phyloP scores from a whole-genome alignment of 345 rosid genomes.

The Populus pruinosa region DNA sequence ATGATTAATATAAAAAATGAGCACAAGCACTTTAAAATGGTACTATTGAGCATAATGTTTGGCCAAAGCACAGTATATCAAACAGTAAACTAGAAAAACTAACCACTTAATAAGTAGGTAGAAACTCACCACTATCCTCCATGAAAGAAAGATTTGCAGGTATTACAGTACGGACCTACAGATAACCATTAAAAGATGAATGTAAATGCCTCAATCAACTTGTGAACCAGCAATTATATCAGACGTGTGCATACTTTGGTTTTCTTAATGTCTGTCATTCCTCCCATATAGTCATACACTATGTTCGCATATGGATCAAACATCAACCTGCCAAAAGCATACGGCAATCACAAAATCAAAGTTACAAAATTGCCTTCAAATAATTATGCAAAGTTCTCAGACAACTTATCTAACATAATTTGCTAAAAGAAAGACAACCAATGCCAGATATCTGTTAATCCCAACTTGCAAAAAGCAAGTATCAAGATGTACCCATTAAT shows the following conservation, averaged over 20 bases:
- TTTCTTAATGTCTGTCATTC: slow-evolving; percentile 68
- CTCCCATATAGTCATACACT: slow-evolving; percentile 76
- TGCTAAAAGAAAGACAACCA: background rate
- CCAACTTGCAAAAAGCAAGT: background rate
- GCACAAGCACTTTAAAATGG: background rate
- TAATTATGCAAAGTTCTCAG: background rate
- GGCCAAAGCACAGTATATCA: background rate
- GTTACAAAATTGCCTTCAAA: background rate
- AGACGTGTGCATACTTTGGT: slow-evolving; percentile 72
- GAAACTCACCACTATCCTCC: slow-evolving; percentile 61
- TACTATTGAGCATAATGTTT: background rate
- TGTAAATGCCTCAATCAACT: slow-evolving; percentile 11
- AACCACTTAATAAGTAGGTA: background rate
- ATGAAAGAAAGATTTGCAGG: slow-evolving; percentile 45
- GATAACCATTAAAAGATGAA: slow-evolving; percentile 16
- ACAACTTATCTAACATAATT: background rate
- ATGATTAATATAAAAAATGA: background rate
- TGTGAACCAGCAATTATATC: slow-evolving; percentile 22
- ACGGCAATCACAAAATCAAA: background rate
- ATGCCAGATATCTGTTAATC: background rate
- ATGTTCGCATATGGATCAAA: slow-evolving; percentile 75
- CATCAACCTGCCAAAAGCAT: slow-evolving; percentile 52
- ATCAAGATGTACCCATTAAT: slow-evolving; percentile 55
- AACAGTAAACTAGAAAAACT: background rate
- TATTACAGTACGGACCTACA: slow-evolving; percentile 47